A percentile compares a stretch with the other conserved stretches of the same genome.
phyloP scores from a whole-genome alignment of 345 rosid genomes.

The Theobroma cacao region DNA sequence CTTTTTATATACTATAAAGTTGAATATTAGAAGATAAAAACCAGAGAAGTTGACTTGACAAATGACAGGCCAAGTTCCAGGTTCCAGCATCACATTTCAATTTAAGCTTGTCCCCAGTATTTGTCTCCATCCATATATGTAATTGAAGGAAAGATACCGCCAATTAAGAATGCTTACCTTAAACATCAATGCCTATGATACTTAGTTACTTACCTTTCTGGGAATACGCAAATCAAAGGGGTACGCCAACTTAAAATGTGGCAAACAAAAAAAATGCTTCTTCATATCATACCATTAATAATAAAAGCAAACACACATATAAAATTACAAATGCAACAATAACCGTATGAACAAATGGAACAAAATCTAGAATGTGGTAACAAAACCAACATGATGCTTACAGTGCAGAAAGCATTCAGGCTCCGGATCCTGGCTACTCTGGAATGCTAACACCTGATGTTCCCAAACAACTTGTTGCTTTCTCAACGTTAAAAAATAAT shows the following conservation, averaged over 20 bases:
- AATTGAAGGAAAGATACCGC: neutral
- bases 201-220: neutral
- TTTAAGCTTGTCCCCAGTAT: neutral
- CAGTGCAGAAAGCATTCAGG: slow-evolving; percentile 54
- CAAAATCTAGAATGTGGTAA: slow-evolving; percentile 40
- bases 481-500: neutral
- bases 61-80: neutral
- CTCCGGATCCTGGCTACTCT: slow-evolving; percentile 28
- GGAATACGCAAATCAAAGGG: neutral
- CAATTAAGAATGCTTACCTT: neutral
- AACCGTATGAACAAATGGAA: slow-evolving; percentile 53
- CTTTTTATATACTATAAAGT: neutral
- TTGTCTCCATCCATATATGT: neutral
- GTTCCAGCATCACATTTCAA: neutral
- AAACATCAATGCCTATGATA: neutral
- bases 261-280: slow-evolving; percentile 19
- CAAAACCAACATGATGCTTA: slow-evolving; percentile 43
- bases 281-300: slow-evolving; percentile 26
- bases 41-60: neutral
- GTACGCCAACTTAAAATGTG: neutral
- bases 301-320: slow-evolving; percentile 36
- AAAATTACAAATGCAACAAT: slow-evolving; percentile 28
- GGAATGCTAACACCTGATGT: slow-evolving; percentile 17
- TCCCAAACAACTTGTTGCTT: slow-evolving; percentile 12
- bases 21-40: neutral